Conservation (phyloP, 306 rosid species). For the Aeschynomene evenia region DNA sequence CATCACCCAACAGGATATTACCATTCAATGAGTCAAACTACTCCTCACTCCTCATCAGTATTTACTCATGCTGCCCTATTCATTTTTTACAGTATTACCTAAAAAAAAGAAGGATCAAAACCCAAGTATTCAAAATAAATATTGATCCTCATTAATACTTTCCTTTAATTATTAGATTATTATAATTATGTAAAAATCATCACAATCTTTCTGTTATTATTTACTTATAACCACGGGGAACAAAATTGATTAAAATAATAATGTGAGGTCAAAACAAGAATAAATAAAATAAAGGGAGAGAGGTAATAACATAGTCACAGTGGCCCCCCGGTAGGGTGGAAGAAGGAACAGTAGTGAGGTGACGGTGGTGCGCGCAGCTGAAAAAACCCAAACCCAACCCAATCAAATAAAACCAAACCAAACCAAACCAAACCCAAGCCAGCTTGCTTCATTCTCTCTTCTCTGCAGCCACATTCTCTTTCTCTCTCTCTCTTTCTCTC, state of each 20-base stretch:
- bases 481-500: not conserved
- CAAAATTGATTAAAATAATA: not conserved
- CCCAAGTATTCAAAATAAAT: not conserved
- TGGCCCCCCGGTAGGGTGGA: not conserved
- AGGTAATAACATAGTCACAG: not conserved
- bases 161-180: no score
- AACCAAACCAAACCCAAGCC: not conserved
- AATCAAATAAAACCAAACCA: not conserved
- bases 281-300: not conserved
- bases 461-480: not conserved
- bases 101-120: not conserved
- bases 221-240: not conserved
- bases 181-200: no score
- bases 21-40: not conserved
- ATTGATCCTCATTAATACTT: not conserved
- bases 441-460: not conserved
- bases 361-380: not conserved
- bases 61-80: not conserved
- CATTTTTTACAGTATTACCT: not conserved
- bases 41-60: not conserved
- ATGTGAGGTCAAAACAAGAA: not conserved
- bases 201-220: not conserved
- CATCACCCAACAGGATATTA: not conserved
- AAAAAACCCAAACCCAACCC: not conserved
- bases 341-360: not conserved